Conservation (phyloP, 805 yeast species). For the Danielia oregonensis region DNA sequence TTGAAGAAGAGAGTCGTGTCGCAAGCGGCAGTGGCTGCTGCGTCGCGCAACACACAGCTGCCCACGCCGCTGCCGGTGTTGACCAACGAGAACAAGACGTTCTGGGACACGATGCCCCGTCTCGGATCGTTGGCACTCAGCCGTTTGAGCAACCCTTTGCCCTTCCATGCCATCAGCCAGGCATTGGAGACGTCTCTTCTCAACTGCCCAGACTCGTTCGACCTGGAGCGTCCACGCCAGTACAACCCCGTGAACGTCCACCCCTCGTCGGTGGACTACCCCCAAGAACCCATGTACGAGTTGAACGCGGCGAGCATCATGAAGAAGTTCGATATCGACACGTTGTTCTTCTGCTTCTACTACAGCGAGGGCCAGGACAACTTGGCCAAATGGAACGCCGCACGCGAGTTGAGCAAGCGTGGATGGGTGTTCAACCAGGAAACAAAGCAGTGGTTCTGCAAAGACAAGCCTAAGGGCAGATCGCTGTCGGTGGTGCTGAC, state of each 20-base stretch:
- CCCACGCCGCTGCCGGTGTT: conserved; percentile 18
- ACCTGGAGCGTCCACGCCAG: conserved; percentile 78
- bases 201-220: conserved; percentile 91
- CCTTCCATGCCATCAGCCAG: conserved; percentile 50
- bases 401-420: conserved; percentile 70
- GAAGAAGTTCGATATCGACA: conserved; percentile 76
- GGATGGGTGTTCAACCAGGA: conserved; percentile 80
- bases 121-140: conserved; percentile 31
- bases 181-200: conserved; percentile 73
- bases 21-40: conserved; percentile 10
- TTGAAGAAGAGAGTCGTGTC: conserved; percentile 15
- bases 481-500: conserved; percentile 20
- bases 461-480: conserved; percentile 46
- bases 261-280: conserved; percentile 87
- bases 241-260: conserved; percentile 79
- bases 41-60: conserved; percentile 4
- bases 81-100: conserved; percentile 13
- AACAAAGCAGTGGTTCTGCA: conserved; percentile 76
- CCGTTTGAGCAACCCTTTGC: conserved; percentile 49
- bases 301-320: conserved; percentile 57
- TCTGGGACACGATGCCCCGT: conserved; percentile 22
- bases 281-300: conserved; percentile 76
- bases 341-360: conserved; percentile 89
- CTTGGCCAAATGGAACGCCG: conserved; percentile 51
- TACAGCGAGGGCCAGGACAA: conserved; percentile 49